These are phyloP conservation scores for Huntiella omanensis DNA, from an alignment of 2,329 filamentous ascomycete species.

Conservation along the genomic window DNA sequence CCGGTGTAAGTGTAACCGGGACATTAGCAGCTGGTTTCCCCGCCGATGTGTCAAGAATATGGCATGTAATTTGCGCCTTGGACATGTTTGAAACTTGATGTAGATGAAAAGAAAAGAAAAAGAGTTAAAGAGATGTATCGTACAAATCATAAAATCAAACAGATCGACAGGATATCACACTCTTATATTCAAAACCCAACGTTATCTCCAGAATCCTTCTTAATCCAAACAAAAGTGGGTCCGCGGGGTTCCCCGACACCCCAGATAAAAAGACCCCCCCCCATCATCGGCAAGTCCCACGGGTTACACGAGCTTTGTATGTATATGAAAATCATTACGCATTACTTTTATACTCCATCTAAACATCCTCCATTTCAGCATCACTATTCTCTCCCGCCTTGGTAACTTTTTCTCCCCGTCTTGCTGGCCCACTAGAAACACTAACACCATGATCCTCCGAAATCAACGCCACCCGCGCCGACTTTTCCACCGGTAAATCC, in stretches of 20 bases:
- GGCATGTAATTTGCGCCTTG: slow-evolving; percentile 61
- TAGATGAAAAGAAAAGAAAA: not conserved
- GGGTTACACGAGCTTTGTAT: too few relatives aligned
- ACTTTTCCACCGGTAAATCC: slow-evolving; percentile 6
- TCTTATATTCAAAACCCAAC: too few relatives aligned
- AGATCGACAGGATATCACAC: too few relatives aligned
- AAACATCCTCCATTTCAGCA: slow-evolving; percentile 7
- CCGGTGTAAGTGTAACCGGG: slow-evolving; percentile 43
- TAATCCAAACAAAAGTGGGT: slow-evolving; percentile 3
- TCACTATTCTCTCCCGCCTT: not conserved
- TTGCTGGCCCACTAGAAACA: not conserved
- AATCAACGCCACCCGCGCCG: slow-evolving; percentile 7
- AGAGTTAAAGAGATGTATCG: not conserved
- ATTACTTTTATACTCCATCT: not conserved
- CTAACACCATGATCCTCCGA: slow-evolving; percentile 10
- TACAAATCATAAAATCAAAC: too few relatives aligned
- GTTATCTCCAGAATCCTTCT: not conserved
- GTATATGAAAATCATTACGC: not conserved
- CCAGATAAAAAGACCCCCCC: not conserved
- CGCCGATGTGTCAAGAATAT: slow-evolving; percentile 65
- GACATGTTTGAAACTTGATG: slow-evolving; percentile 8
- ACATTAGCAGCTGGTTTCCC: slow-evolving; percentile 51
- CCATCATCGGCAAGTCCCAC: too few relatives aligned
- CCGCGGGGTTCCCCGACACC: slow-evolving; percentile 10
- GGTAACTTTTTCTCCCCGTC: not conserved